phyloP scores from a whole-genome alignment of 2,329 filamentous ascomycete genomes.

The Apiospora saccharicola region DNA sequence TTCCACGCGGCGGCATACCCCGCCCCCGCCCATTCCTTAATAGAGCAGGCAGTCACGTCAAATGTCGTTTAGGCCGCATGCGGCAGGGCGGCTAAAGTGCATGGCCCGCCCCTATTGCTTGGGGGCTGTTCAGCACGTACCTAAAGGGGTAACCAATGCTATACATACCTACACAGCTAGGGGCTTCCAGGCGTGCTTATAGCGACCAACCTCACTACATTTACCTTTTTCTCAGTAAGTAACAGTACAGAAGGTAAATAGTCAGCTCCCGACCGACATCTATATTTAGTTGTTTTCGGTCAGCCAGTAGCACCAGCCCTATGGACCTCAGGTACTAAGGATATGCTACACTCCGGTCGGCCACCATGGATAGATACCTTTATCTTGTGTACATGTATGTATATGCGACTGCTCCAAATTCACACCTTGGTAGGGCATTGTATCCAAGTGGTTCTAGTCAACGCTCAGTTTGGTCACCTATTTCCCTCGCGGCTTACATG shows the following conservation, averaged over 20 bases:
- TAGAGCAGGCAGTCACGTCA: neutral
- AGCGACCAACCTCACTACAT: neutral
- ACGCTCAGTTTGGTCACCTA: too few species aligned
- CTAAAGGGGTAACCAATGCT: neutral
- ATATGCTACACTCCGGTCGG: too few species aligned
- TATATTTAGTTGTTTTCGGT: too few species aligned
- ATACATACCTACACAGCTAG: neutral
- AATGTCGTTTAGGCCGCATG: neutral
- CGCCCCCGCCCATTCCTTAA: neutral
- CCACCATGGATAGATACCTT: too few species aligned
- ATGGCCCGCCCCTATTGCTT: neutral
- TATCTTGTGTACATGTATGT: too few species aligned
- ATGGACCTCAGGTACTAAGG: too few species aligned
- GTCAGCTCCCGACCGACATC: neutral
- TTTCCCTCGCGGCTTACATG: too few species aligned
- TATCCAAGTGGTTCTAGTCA: too few species aligned
- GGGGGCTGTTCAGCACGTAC: neutral
- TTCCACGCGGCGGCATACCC: neutral
- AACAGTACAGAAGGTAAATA: neutral
- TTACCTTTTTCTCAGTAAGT: neutral
- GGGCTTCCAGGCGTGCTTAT: neutral
- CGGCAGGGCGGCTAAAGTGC: neutral
- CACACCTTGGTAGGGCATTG: too few species aligned
- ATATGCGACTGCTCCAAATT: too few species aligned
- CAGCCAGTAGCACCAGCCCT: too few species aligned